Conservation (phyloP, 2,329 filamentous ascomycete genomes). For the Fusarium xyrophilum region DNA sequence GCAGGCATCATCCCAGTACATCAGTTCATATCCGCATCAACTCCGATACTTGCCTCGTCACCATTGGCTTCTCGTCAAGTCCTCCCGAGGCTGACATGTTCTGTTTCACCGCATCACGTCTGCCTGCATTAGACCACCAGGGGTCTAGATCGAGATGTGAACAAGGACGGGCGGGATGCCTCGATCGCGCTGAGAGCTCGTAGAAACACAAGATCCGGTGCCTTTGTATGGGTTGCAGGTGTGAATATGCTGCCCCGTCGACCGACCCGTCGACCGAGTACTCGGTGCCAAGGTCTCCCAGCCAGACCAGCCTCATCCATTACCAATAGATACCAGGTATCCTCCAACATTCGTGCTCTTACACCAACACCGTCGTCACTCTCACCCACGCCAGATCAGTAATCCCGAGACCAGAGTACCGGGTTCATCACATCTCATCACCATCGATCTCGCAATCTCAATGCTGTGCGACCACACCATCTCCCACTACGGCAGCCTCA, state of each 20-base stretch:
- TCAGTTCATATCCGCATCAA: slow-evolving; percentile 4
- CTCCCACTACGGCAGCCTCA: slow-evolving; percentile 3
- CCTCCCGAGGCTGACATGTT: slow-evolving; percentile 20
- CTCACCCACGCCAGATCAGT: slow-evolving; percentile 8
- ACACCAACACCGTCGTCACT: not conserved
- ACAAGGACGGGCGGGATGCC: slow-evolving; percentile 4
- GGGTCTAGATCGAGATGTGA: slow-evolving; percentile 35
- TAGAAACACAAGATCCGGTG: slow-evolving; percentile 12
- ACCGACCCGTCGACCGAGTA: not conserved
- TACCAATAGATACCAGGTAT: not conserved
- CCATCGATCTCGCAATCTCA: slow-evolving; percentile 10
- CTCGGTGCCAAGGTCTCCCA: not conserved
- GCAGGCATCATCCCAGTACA: slow-evolving; percentile 12
- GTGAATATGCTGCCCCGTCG: not conserved
- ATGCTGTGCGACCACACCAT: slow-evolving; percentile 30
- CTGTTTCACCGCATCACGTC: slow-evolving; percentile 39
- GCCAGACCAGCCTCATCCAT: not conserved
- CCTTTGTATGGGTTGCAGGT: not conserved
- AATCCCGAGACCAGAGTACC: slow-evolving; percentile 12
- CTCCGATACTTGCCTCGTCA: slow-evolving; percentile 7
- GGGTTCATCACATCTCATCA: slow-evolving; percentile 31
- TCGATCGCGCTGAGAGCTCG: slow-evolving; percentile 16
- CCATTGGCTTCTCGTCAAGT: slow-evolving; percentile 23
- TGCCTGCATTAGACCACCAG: slow-evolving; percentile 33
- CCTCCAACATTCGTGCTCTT: not conserved